These are phyloP conservation scores for Linnemannia elongata DNA, from an alignment of 192 early-diverging fungal species.

Conservation along the genomic window DNA sequence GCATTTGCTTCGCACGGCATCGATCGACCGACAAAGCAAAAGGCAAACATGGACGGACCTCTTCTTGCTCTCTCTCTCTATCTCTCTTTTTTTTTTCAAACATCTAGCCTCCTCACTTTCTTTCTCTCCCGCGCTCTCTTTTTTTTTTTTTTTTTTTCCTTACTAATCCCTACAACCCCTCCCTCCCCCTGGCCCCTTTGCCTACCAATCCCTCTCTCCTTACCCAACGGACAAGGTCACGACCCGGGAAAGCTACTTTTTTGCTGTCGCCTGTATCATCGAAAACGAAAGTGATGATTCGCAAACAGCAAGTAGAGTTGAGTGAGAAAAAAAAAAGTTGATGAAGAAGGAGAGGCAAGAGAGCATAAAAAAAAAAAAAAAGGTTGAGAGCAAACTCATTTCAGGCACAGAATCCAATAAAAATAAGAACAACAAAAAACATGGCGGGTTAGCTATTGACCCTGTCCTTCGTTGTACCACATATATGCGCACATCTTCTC, in stretches of 20 bases:
- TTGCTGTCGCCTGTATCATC: not conserved
- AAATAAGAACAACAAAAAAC: not conserved
- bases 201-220: not conserved
- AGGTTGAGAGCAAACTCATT: slow-evolving; percentile 9
- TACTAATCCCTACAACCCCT: not conserved
- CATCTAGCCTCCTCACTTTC: not conserved
- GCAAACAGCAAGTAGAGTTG: not conserved
- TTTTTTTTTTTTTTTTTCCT: not conserved
- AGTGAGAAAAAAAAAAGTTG: slow-evolving; percentile 5
- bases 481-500: no score
- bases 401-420: slow-evolving; percentile 11
- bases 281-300: not conserved
- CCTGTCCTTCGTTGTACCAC: not conserved
- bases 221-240: not conserved
- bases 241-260: not conserved
- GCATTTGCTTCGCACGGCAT: not conserved
- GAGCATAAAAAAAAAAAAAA: not conserved
- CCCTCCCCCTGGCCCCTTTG: not conserved
- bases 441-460: not conserved
- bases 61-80: not conserved
- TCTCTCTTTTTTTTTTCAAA: not conserved
- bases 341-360: not conserved
- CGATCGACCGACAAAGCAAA: not conserved
- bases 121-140: not conserved
- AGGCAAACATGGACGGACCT: not conserved